Evolutionary conservation across 192 early-diverging fungal genomes (phyloP).

Genomic region (Rhizophlyctis rosea): DNA sequence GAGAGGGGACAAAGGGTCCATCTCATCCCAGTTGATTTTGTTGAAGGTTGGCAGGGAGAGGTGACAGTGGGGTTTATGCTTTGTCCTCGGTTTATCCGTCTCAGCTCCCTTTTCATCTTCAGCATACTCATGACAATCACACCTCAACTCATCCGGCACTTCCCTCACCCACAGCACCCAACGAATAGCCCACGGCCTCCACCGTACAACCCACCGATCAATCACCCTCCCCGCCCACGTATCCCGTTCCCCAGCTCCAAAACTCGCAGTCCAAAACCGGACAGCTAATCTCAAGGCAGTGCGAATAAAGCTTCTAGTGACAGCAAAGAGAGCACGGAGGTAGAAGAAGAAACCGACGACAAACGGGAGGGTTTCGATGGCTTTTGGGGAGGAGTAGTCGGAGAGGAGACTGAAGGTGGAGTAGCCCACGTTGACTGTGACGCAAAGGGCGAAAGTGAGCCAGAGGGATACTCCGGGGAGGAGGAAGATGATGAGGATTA

Average conservation of each 20-base stretch:
- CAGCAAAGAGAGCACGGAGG: background rate
- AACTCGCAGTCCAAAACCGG: background rate
- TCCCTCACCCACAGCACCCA: background rate
- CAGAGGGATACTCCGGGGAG: slow-evolving; percentile 8
- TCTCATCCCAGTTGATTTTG: background rate
- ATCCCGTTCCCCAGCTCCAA: slow-evolving; percentile 2
- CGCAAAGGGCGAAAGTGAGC: slow-evolving; percentile 9
- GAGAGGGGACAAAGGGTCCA: background rate
- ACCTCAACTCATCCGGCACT: slow-evolving; percentile 3
- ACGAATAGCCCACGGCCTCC: background rate
- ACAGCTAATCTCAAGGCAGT: background rate
- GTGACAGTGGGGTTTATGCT: too few relatives aligned
- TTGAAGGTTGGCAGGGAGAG: background rate
- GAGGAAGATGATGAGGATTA: slow-evolving; percentile 5
- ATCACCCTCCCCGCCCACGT: background rate
- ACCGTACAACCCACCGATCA: background rate
- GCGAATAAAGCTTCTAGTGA: background rate
- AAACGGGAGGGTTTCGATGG: background rate
- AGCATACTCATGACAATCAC: background rate
- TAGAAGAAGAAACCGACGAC: background rate
- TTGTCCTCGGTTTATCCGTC: too few relatives aligned
- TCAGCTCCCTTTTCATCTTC: background rate
- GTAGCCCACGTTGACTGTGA: slow-evolving; percentile 13
- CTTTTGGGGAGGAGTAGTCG: slow-evolving; percentile 1
- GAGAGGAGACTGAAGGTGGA: background rate